Evolutionary conservation across 1,139 yeast species (phyloP), one percentile per base, ranked within the genome.

Genomic region (Hanseniaspora uvarum): DNA sequence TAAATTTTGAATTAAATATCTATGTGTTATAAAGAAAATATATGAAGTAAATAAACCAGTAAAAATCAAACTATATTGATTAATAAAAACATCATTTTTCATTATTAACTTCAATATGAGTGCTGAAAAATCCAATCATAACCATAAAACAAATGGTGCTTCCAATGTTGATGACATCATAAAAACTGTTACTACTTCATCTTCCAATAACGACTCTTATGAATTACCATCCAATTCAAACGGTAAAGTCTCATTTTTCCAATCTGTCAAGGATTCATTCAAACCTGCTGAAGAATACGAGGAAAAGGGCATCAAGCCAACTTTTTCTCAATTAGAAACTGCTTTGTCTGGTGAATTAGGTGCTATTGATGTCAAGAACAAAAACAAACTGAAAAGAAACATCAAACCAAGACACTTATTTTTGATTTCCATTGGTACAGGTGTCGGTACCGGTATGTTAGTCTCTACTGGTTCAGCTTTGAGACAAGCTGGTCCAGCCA

Each of bases 341-440:
- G 55, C n/a, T 14, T 33, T 16, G 30, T 41, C 39, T 19, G 54
- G 54, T 10, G 55, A 47, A n/a, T 50, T 37, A 50, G 57, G 40
- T 59, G 58, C 37, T 46, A 58, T 6, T n/a, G n/a, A 28, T n/a
- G 10, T 18, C 58, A 57, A 36, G 24, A 53, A 47, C 5, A 30
- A 56, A 1, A 57, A 53, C 46, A 62, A 64, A 39, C 70, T 78
- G 54, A 74, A 75, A 59, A 72, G 78, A 53, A 76, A 77, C 26
- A 72, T 78, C 51, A 71, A 71, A 55, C 70, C 75, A 26, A 68
- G 80, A 55, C 81, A 77, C 61, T 65, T 77, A 56, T 77, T 80
- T 61, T 77, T 83, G 83, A 84, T 87, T 58, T 86, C 94, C 39
- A 74, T 86, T 51, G 95, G 94, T 19, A 86, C 94, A 21, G 83